phyloP scores from a whole-genome alignment of 352 stramenopile species.

The Globisporangium iwayamae region DNA sequence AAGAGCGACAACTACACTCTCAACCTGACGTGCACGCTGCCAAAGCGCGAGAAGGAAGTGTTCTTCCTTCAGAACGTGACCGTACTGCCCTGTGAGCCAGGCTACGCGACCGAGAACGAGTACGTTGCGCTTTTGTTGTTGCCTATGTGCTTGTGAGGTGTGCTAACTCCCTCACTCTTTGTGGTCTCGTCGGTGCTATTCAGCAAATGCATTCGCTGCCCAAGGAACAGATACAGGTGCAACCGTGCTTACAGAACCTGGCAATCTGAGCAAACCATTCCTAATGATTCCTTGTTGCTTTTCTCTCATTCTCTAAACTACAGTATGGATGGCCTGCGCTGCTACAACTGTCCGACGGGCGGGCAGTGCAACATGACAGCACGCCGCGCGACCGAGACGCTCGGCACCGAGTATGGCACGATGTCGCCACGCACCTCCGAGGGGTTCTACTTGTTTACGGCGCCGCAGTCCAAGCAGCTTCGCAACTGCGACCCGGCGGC shows the following conservation, averaged over 20 bases:
- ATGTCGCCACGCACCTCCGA: slow-evolving; percentile 47
- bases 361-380: slow-evolving; percentile 48
- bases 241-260: neutral
- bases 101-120: slow-evolving; percentile 39
- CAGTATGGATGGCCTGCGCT: slow-evolving; percentile 55
- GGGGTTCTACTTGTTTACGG: slow-evolving; percentile 55
- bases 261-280: neutral
- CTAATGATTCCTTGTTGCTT: slow-evolving; percentile 1
- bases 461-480: slow-evolving; percentile 36
- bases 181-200: neutral
- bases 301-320: neutral
- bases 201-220: slow-evolving; percentile 54
- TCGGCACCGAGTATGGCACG: slow-evolving; percentile 40
- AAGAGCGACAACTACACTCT: slow-evolving; percentile 27
- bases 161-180: neutral
- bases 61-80: slow-evolving; percentile 30
- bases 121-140: slow-evolving; percentile 16
- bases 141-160: neutral
- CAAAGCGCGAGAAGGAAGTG: slow-evolving; percentile 21
- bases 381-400: slow-evolving; percentile 46
- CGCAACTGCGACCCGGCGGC: slow-evolving; percentile 27
- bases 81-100: slow-evolving; percentile 38
- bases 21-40: slow-evolving; percentile 43
- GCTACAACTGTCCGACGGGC: slow-evolving; percentile 49
- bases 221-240: slow-evolving; percentile 49